Conservation (phyloP, 805 yeast species). For the Lachancea sp. region DNA sequence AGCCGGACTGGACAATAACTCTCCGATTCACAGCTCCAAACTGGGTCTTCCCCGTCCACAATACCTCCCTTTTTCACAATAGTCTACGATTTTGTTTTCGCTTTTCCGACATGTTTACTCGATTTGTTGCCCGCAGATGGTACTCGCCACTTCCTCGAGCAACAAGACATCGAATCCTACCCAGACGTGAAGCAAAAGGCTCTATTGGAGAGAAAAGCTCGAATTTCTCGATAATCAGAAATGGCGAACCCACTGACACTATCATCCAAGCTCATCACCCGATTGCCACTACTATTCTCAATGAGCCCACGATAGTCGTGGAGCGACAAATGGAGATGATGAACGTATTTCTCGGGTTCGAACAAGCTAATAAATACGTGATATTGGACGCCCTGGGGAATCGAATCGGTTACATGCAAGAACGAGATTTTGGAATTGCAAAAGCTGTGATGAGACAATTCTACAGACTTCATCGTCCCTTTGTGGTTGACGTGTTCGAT, state of each 20-base stretch:
- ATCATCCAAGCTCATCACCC: slow-evolving; percentile 50
- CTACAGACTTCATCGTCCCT: slow-evolving; percentile 81
- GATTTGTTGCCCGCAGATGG: slow-evolving; percentile 9
- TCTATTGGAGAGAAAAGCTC: neutral
- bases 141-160: slow-evolving; percentile 11
- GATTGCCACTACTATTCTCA: slow-evolving; percentile 48
- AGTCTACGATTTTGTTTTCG: neutral
- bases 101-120: slow-evolving; percentile 1
- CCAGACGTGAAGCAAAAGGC: neutral
- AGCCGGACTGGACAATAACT: too few species aligned
- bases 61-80: too few species aligned
- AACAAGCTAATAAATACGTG: slow-evolving; percentile 78
- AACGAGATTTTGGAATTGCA: slow-evolving; percentile 64
- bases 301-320: slow-evolving; percentile 78
- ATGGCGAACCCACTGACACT: neutral
- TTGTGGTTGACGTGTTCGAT: slow-evolving; percentile 65
- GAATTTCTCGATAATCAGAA: neutral
- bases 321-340: slow-evolving; percentile 85
- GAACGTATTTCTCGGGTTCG: slow-evolving; percentile 83
- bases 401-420: slow-evolving; percentile 73
- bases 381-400: slow-evolving; percentile 70
- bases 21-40: too few species aligned
- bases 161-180: slow-evolving; percentile 11
- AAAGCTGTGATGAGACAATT: slow-evolving; percentile 77
- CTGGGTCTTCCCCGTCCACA: too few species aligned